Evolutionary conservation across 2,329 filamentous ascomycete species (phyloP).

Genomic region (Pestalotiopsis sp.): DNA sequence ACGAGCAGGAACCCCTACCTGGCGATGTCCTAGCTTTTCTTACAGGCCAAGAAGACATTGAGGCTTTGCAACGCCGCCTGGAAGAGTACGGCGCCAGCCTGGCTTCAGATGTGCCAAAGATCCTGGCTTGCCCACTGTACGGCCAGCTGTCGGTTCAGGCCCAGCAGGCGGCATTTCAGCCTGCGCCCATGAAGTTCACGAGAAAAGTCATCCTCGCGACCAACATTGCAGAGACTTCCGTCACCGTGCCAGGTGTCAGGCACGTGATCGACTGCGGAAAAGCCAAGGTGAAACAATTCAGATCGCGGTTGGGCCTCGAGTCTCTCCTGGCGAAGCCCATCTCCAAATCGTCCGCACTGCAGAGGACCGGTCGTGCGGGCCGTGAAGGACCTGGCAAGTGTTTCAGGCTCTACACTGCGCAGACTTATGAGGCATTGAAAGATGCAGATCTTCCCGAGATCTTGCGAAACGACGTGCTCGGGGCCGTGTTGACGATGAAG

Average conservation of each 20-base stretch:
- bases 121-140: slow-evolving; percentile 78
- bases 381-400: slow-evolving; percentile 91
- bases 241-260: slow-evolving; percentile 90
- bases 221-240: slow-evolving; percentile 98
- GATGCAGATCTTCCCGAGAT: slow-evolving; percentile 86
- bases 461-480: slow-evolving; percentile 82
- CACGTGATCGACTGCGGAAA: slow-evolving; percentile 94
- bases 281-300: slow-evolving; percentile 91
- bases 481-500: slow-evolving; percentile 90
- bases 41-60: slow-evolving; percentile 91
- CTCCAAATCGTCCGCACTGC: slow-evolving; percentile 89
- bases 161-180: slow-evolving; percentile 84
- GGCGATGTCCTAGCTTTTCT: slow-evolving; percentile 93
- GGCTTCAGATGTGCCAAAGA: slow-evolving; percentile 72
- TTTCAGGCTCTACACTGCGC: slow-evolving; percentile 84
- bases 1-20: slow-evolving; percentile 85
- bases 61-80: slow-evolving; percentile 76
- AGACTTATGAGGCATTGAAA: slow-evolving; percentile 69
- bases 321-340: slow-evolving; percentile 89
- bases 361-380: slow-evolving; percentile 88
- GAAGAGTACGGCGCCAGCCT: slow-evolving; percentile 77
- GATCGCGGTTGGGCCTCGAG: slow-evolving; percentile 81
- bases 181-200: slow-evolving; percentile 69
- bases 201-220: slow-evolving; percentile 91
- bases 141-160: slow-evolving; percentile 85